These are phyloP conservation scores for Aspergillus sp. DNA, from an alignment of 2,329 filamentous ascomycete species.

Conservation along the genomic window DNA sequence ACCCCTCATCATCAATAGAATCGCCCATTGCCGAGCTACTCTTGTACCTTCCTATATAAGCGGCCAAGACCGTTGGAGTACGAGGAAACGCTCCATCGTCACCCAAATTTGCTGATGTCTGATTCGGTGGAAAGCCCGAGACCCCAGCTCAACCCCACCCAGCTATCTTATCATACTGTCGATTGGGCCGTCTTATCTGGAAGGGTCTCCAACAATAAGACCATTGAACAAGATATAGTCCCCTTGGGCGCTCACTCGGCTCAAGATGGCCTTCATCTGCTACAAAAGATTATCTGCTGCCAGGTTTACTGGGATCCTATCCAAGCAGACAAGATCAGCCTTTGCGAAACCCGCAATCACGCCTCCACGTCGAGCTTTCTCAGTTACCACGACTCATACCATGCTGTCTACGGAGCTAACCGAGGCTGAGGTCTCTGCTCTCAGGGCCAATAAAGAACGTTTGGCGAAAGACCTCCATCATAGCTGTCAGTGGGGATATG, in stretches of 20 bases:
- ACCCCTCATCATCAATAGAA: neutral
- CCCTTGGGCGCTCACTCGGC: neutral
- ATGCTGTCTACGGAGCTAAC: conserved; percentile 50
- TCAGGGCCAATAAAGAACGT: conserved; percentile 61
- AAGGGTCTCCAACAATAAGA: conserved; percentile 10
- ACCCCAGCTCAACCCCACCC: conserved; percentile 11
- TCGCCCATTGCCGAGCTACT: neutral
- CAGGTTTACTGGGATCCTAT: conserved; percentile 6
- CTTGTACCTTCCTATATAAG: neutral
- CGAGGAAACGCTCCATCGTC: conserved; percentile 3
- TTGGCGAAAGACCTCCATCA: conserved; percentile 66
- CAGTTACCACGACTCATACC: conserved; percentile 18
- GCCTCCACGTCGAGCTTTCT: conserved; percentile 16
- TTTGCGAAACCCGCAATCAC: conserved; percentile 1
- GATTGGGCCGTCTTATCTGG: conserved; percentile 9
- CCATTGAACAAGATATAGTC: neutral
- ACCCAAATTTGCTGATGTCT: conserved; percentile 7
- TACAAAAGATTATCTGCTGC: conserved; percentile 1
- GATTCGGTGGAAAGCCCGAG: conserved; percentile 22
- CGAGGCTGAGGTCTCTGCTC: conserved; percentile 52
- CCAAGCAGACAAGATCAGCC: neutral
- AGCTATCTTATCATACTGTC: conserved; percentile 19
- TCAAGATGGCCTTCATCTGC: conserved; percentile 11
- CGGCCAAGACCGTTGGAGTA: neutral
- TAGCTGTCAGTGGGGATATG: conserved; percentile 67